Conservation (phyloP, 2,329 filamentous ascomycete genomes). For the Venturia aucupariae region DNA sequence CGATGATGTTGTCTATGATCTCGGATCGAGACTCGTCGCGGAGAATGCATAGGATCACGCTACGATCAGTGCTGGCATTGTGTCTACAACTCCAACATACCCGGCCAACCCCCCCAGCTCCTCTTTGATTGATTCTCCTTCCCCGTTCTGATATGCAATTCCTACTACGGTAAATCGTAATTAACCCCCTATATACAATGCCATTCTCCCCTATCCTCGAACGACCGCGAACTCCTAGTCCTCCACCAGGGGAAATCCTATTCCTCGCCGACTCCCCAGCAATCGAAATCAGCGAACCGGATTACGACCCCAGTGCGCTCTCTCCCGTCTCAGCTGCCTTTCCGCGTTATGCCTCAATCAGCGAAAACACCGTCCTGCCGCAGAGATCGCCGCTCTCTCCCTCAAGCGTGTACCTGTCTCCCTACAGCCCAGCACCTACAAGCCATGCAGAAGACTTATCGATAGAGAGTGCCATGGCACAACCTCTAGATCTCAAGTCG, state of each 20-base stretch:
- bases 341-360: constrained; percentile 58
- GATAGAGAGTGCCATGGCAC: constrained; percentile 25
- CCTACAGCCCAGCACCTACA: constrained; percentile 24
- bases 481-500: constrained; percentile 93
- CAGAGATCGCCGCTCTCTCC: not conserved
- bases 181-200: not conserved
- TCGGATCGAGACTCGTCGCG: not conserved
- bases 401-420: constrained; percentile 18
- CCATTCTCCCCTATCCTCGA: constrained; percentile 47
- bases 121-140: not conserved
- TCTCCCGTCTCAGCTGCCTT: constrained; percentile 33
- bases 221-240: constrained; percentile 56
- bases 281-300: constrained; percentile 24
- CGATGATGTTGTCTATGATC: not conserved
- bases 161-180: not conserved
- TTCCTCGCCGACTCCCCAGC: not conserved
- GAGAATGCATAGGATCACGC: not conserved
- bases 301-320: constrained; percentile 26
- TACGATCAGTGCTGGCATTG: not conserved
- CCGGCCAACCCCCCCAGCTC: not conserved
- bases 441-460: constrained; percentile 19
- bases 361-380: constrained; percentile 53
- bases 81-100: not conserved
- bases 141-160: not conserved
- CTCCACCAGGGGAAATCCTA: constrained; percentile 44